These are phyloP conservation scores for Exophiala dermatitidis DNA, from an alignment of 2,329 filamentous ascomycete species.

Conservation along the genomic window DNA sequence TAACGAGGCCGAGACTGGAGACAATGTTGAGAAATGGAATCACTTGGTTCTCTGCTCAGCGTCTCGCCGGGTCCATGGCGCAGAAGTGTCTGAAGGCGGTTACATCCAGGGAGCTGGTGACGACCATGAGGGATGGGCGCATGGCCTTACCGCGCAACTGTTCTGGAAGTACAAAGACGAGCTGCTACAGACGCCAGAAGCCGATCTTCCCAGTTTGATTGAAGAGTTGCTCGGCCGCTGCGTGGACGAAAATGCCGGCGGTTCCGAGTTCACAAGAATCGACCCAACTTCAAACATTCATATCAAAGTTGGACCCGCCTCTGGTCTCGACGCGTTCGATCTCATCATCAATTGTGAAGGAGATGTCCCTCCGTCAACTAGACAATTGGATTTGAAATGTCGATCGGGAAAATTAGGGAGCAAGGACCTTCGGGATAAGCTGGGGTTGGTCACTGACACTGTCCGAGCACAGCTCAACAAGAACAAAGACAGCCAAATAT, in stretches of 20 bases:
- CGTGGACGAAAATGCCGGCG: conserved; percentile 14
- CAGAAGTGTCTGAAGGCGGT: conserved; percentile 61
- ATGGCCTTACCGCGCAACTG: conserved; percentile 65
- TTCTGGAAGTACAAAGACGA: conserved; percentile 67
- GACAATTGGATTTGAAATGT: conserved; percentile 52
- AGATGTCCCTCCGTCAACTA: conserved; percentile 32
- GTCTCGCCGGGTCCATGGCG: conserved; percentile 62
- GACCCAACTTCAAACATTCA: conserved; percentile 36
- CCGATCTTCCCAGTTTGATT: conserved; percentile 52
- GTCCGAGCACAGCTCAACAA: conserved; percentile 34
- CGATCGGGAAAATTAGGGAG: conserved; percentile 70
- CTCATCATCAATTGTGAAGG: conserved; percentile 39
- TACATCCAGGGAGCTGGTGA: conserved; percentile 95
- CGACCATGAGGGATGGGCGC: conserved; percentile 88
- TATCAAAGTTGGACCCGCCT: conserved; percentile 27
- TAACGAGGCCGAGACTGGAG: not conserved
- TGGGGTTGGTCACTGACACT: conserved; percentile 56
- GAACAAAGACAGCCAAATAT: conserved; percentile 32
- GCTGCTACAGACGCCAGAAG: conserved; percentile 59
- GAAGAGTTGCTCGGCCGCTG: conserved; percentile 35
- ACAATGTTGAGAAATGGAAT: conserved; percentile 30
- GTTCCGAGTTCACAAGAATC: conserved; percentile 30
- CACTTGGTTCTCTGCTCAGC: conserved; percentile 80
- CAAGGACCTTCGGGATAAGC: conserved; percentile 66
- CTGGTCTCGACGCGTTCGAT: conserved; percentile 38